phyloP scores from a whole-genome alignment of 2,329 filamentous ascomycete species.

The Microsporum audouinii region DNA sequence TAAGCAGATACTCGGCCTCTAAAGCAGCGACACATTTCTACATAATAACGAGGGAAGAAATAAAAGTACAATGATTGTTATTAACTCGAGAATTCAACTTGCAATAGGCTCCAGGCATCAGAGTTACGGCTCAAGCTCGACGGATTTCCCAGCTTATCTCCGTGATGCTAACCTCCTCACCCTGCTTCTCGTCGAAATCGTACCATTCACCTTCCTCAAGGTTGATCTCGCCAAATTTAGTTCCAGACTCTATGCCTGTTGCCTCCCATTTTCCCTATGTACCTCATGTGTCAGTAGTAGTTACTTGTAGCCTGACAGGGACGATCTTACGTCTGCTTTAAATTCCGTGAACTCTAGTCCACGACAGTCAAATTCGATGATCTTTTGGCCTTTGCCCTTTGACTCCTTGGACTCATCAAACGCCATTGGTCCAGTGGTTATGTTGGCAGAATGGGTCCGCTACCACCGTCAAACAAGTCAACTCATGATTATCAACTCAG shows the following conservation, averaged over 20 bases:
- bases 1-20: not conserved
- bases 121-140: slow-evolving; percentile 41
- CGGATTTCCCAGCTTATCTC: slow-evolving; percentile 78
- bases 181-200: slow-evolving; percentile 90
- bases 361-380: slow-evolving; percentile 87
- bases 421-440: slow-evolving; percentile 59
- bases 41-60: not conserved
- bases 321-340: slow-evolving; percentile 60
- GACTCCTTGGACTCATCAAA: slow-evolving; percentile 40
- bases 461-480: slow-evolving; percentile 11
- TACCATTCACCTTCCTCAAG: slow-evolving; percentile 89
- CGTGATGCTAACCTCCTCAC: slow-evolving; percentile 85
- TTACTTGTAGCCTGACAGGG: not conserved
- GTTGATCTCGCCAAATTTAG: slow-evolving; percentile 72
- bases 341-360: slow-evolving; percentile 89
- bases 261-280: slow-evolving; percentile 77
- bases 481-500: not conserved
- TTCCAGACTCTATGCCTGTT: slow-evolving; percentile 66
- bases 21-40: not conserved
- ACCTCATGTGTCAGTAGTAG: not conserved
- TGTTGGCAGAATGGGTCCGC: slow-evolving; percentile 56
- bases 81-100: not conserved
- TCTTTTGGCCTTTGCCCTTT: slow-evolving; percentile 56
- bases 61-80: not conserved
- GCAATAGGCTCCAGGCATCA: not conserved